Evolutionary conservation across 164 flowering plant species (phyloP).

Genomic region (Paratinospora sagittata): DNA sequence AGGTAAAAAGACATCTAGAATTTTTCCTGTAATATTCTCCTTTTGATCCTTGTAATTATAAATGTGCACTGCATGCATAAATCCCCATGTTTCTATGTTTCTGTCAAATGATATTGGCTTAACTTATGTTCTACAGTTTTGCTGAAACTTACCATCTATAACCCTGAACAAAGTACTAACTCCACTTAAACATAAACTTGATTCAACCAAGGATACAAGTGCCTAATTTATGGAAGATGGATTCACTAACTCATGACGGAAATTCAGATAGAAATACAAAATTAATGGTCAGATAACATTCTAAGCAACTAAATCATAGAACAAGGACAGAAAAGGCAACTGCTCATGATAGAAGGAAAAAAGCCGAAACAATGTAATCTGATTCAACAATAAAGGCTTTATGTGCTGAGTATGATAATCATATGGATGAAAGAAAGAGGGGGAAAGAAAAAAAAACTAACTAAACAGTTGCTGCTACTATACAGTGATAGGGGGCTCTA

Average conservation of each 20-base stretch:
- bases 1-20: no score
- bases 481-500: neutral
- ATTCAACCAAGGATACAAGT: neutral
- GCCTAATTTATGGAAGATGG: neutral
- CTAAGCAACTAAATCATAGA: neutral
- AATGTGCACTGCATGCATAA: no score
- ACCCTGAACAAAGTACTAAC: no score
- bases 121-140: no score
- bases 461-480: slow-evolving; percentile 1
- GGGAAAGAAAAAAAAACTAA: neutral
- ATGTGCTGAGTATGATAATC: neutral
- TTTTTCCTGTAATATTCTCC: no score
- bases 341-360: neutral
- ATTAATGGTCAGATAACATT: neutral
- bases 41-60: no score
- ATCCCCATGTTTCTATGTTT: no score
- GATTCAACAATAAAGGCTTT: neutral
- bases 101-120: no score
- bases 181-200: neutral
- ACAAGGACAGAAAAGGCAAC: neutral
- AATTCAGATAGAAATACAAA: neutral
- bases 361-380: neutral
- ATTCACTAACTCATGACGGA: neutral
- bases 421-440: neutral
- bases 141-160: no score